Evolutionary conservation across 768 basidiomycete species (phyloP), one percentile per base, ranked within the genome.

Genomic region (Boletus subparvulus): DNA sequence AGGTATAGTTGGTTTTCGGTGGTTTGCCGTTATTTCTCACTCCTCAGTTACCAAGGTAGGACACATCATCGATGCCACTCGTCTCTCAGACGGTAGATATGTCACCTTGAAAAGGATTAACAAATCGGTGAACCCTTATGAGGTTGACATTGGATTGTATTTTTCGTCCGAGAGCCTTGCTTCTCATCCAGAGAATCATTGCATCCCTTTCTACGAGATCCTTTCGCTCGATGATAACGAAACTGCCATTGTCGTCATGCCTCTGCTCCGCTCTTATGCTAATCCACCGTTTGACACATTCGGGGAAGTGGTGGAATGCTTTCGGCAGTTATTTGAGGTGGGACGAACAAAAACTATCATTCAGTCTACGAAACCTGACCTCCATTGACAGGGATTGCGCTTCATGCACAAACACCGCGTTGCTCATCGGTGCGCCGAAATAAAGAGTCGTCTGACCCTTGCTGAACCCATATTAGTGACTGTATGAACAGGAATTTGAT

Each of bases 251-350:
- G 36, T 59, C 1, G 49, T 59, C 13, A 59, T 59, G 58, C 54
- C 58, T 0, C 36, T 59, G 4, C 53, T 59, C 6, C 58, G 54
- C 1, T 3, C 39, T 26, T 59, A 57, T 7, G 7, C 26, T 8
- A 14, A 47, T 17, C 56, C 56, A 19, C 16, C 37, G 6, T 75
- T 76, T 48, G 63, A 68, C 42, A 72, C 67, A 0, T 14, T 74
- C 4, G 73, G 73, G 1, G 74, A 76, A 52, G 69, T 40, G 1
- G 60, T 74, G 1, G 71, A 72, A 30, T 74, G 70, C 21, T 63
- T 75, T 47, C 56, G 61, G 2, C 73, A 76, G 42, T 40, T 69
- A 1, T 69, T 75, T n/a, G 70, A 72, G 65, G 73, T 69, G 12
- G 8, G 13, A 5, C 19, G 7, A 47, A 11, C 17, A 3, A 14